These are phyloP conservation scores for Xylariaceae sp. DNA, from an alignment of 2,329 filamentous ascomycete species.

Conservation along the genomic window DNA sequence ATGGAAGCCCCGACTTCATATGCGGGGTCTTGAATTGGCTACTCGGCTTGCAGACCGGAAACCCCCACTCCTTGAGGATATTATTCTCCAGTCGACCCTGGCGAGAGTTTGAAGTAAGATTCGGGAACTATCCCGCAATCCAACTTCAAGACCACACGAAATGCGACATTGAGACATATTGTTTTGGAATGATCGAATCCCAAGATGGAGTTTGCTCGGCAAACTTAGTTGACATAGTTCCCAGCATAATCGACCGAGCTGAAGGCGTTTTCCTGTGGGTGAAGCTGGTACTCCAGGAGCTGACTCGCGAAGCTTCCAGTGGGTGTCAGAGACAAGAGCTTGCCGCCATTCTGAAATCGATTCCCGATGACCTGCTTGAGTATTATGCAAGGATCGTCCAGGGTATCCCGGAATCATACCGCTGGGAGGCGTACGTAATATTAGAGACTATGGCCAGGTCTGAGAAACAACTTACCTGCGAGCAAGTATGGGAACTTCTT, in stretches of 20 bases:
- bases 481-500: neutral
- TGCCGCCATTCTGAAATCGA: slow-evolving; percentile 2
- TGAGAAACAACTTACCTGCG: slow-evolving; percentile 1
- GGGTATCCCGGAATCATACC: slow-evolving; percentile 4
- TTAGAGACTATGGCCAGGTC: slow-evolving; percentile 1
- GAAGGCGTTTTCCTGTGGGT: slow-evolving; percentile 16
- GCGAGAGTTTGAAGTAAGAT: slow-evolving; percentile 1
- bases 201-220: too few relatives aligned
- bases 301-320: slow-evolving; percentile 3
- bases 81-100: slow-evolving; percentile 13
- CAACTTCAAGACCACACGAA: slow-evolving; percentile 13
- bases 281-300: slow-evolving; percentile 9
- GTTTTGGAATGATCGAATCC: neutral
- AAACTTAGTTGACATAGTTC: neutral
- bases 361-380: slow-evolving; percentile 8
- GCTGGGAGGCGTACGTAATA: slow-evolving; percentile 9
- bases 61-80: slow-evolving; percentile 6
- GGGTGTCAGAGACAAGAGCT: neutral
- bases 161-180: slow-evolving; percentile 13
- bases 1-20: slow-evolving; percentile 9
- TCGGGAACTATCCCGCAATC: slow-evolving; percentile 2
- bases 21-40: slow-evolving; percentile 5
- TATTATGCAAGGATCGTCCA: slow-evolving; percentile 11
- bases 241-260: slow-evolving; percentile 5
- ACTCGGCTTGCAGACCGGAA: neutral